Evolutionary conservation across 2,329 filamentous ascomycete species (phyloP).

Genomic region (Aspergillus tamarii): DNA sequence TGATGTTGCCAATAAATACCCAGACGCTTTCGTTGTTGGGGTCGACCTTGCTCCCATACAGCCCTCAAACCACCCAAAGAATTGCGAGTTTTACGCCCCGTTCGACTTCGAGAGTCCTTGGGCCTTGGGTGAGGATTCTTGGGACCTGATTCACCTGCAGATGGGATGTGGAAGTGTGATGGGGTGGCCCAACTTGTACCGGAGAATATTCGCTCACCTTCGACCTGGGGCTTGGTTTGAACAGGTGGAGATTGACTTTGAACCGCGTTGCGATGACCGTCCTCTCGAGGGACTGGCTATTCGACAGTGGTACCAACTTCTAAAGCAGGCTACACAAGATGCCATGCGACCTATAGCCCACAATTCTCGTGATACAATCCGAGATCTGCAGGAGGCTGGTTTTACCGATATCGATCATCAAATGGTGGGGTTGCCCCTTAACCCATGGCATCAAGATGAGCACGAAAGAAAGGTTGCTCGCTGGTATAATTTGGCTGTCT

Average conservation of each 20-base stretch:
- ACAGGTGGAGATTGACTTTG: conserved; percentile 86
- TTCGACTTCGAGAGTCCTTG: conserved; percentile 80
- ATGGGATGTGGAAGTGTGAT: conserved; percentile 77
- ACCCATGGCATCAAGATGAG: conserved; percentile 69
- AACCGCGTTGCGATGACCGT: conserved; percentile 71
- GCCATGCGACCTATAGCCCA: conserved; percentile 68
- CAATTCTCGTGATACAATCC: conserved; percentile 59
- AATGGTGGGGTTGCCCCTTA: conserved; percentile 71
- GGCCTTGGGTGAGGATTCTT: conserved; percentile 68
- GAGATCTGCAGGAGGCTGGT: conserved; percentile 68
- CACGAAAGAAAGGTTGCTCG: conserved; percentile 70
- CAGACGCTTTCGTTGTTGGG: conserved; percentile 62
- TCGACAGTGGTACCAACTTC: conserved; percentile 68
- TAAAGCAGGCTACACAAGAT: conserved; percentile 69
- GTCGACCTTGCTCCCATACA: conserved; percentile 66
- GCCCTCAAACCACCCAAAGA: conserved; percentile 69
- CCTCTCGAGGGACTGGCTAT: conserved; percentile 61
- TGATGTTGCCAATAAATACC: conserved; percentile 74
- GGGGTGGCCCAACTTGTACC: conserved; percentile 76
- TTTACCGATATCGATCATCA: conserved; percentile 79
- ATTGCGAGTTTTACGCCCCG: conserved; percentile 67
- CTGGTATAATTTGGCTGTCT: conserved; percentile 83
- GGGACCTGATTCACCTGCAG: conserved; percentile 82
- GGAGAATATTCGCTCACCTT: conserved; percentile 72
- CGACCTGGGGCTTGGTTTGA: conserved; percentile 79